Evolutionary conservation across 2,329 filamentous ascomycete species (phyloP), one percentile per base, ranked within the genome.

Genomic region (Alternaria burnsii): DNA sequence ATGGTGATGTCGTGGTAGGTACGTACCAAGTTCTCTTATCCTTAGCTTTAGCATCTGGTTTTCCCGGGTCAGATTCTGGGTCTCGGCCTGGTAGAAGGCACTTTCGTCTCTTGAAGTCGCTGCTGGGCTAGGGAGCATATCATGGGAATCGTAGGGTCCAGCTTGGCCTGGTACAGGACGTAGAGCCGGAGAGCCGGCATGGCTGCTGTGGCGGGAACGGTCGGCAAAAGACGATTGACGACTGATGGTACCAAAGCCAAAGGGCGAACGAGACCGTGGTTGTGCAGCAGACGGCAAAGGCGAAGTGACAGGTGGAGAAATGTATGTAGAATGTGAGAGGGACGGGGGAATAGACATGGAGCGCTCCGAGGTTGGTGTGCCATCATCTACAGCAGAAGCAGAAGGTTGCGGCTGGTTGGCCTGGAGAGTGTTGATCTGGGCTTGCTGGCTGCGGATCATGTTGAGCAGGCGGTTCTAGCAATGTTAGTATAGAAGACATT

Each of bases 31-130:
- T 71, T 93, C 91, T 36, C 89, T 84, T 60, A 93, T 91, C 50
- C 91, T 85, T 74, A 89, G 85, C 62, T 89, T 88, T 52, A 94
- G 81, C 91, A 94, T 93, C 78, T 94, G 91, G 68, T 94, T 94
- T 80, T 94, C 91, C 26, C 91, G 84, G 22, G 88, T 86, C 70
- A 94, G 79, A 80, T 88, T 93, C 78, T 92, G 90, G 1, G 91
- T 92, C 79, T 94, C 91, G 5, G 91, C 91, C 76, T 93, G 91
- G 71, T 94, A 94, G 75, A 93, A 93, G 1, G 89, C 89, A 65
- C 86, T 89, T 75, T 94, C 91, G 70, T 93, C 91, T 18, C 91
- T 83, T 8, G 57, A 54, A 0, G 63, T 67, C 0, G 72, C 71
- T 0, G 72, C 71, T 2, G 78, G 71, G n/a, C 85, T 86, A 1